Evolutionary conservation across 371 early-diverging fungal species (phyloP).

Genomic region (Blyttiomyces sp.): DNA sequence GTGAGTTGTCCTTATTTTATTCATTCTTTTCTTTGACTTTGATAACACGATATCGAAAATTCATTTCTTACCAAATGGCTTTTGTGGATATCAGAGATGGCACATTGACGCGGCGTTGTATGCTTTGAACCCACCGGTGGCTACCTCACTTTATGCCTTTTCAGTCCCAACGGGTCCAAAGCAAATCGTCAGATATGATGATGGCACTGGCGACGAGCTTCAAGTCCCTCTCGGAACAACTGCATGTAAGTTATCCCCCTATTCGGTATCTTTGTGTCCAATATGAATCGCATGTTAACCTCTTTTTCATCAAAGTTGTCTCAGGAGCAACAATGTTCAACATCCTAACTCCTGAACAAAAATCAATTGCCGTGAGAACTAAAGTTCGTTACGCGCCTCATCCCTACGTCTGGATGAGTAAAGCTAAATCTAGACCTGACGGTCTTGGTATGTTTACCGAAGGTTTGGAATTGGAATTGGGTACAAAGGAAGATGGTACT

Average conservation of each 20-base stretch:
- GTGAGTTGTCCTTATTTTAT: not conserved
- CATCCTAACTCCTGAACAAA: constrained; percentile 7
- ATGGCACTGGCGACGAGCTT: constrained; percentile 2
- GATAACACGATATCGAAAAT: too few species aligned
- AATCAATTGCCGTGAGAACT: constrained; percentile 13
- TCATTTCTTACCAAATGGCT: too few species aligned
- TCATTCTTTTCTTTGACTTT: too few species aligned
- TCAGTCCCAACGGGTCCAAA: not conserved
- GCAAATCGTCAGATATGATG: constrained; percentile 17
- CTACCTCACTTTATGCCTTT: constrained; percentile 9
- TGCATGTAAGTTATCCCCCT: constrained; percentile 6
- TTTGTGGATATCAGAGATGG: constrained; percentile 6
- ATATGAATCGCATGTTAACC: too few species aligned
- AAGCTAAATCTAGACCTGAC: not conserved
- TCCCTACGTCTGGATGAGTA: constrained; percentile 23
- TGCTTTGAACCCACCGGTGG: constrained; percentile 4
- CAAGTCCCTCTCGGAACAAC: constrained; percentile 11
- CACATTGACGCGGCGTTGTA: constrained; percentile 22
- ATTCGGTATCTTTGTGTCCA: not conserved
- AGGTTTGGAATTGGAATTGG: constrained; percentile 9
- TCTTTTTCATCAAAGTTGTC: not conserved
- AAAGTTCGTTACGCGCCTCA: constrained; percentile 18
- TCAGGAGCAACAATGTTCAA: constrained; percentile 9
- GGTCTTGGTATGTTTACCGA: constrained; percentile 16
- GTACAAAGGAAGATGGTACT: too few species aligned